Percentiles rank a stretch among this genome's conserved stretches.
These are phyloP conservation scores for Tuber borchii DNA, from an alignment of 495 filamentous ascomycete genomes.

Conservation along the genomic window DNA sequence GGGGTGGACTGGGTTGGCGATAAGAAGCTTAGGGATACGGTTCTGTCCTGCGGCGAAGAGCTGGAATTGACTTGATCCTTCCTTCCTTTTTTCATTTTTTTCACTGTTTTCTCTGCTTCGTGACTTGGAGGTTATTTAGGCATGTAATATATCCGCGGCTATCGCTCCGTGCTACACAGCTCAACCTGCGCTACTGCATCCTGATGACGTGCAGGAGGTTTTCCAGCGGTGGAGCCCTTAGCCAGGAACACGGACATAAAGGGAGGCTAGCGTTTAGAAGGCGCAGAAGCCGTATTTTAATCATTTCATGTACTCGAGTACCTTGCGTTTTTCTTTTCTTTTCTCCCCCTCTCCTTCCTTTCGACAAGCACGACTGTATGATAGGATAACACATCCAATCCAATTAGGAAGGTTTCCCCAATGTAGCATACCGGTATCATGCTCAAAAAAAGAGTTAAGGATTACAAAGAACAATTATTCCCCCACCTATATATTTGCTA, in stretches of 20 bases:
- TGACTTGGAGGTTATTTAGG: not conserved
- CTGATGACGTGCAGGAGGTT: not conserved
- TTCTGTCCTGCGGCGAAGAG: slow-evolving; percentile 52
- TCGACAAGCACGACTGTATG: not conserved
- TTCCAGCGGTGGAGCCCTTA: not conserved
- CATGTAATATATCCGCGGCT: not conserved
- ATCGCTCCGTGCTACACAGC: not conserved
- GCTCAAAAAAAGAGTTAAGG: no score
- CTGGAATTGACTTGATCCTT: slow-evolving; percentile 12
- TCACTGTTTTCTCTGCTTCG: slow-evolving; percentile 11
- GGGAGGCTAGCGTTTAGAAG: not conserved
- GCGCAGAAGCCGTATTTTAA: not conserved
- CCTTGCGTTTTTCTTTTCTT: not conserved
- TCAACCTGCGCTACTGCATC: not conserved
- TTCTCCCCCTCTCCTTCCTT: not conserved
- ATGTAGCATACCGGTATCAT: no score
- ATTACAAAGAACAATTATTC: not conserved
- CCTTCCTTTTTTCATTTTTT: slow-evolving; percentile 15
- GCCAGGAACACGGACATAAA: not conserved
- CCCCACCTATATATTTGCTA: not conserved
- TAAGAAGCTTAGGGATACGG: slow-evolving; percentile 60
- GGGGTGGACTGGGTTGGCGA: slow-evolving; percentile 77
- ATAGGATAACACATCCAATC: not conserved
- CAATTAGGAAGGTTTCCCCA: not conserved
- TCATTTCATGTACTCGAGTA: not conserved